Base-by-base conservation (phyloP, 768 basidiomycete species). In the Podaxis sp. region DNA sequence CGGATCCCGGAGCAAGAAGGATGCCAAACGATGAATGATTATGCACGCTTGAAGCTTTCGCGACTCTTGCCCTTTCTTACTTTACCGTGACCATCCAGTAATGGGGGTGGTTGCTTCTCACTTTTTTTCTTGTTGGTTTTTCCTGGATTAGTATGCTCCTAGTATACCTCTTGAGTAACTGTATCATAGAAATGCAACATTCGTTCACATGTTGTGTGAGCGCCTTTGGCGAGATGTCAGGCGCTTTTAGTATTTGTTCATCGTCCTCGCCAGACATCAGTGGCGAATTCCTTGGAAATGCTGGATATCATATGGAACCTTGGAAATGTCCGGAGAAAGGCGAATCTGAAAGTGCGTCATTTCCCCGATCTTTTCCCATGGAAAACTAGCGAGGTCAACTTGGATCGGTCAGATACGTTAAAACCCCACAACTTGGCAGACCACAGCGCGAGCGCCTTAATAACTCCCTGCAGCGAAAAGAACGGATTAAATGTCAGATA, bases 1-100 rank as follows among this genome's bases (percentile, higher is more conserved):
- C 43, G 53, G 61, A 38, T 62, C 61, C 22, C 61, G 61, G 15
- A 62, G 61, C 50, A 43, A n/a, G 27, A 55, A 62, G 36, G 43
- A 51, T 38, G 12, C n/a, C 7, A 51, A 25, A 40, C 51, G 36
- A 51, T 19, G 36, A n/a, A 4, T 37, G 22, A n/a, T 50, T 17
- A 8, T 33, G 8, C 33, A 8, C 33, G 33, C 33, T 33, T 9
- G 33, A 33, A 33, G 33, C 33, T 33, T 33, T 1, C 33, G 33
- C n/a, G 4, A 29, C n/a, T 38, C 22, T 40, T 19, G 3, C 46
- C 41, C 43, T 57, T 1, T 37, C 33, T 29, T 6, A 7, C 36
- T 27, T 9, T 24, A 53, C 54, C 22, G 19, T 22, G 38, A 27
- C 15, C 25, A 17, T 2, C 13, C 25, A n/a, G 24, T 24, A 11